phyloP scores from a whole-genome alignment of 192 early-diverging fungal genomes.

The Coemansia sp. region DNA sequence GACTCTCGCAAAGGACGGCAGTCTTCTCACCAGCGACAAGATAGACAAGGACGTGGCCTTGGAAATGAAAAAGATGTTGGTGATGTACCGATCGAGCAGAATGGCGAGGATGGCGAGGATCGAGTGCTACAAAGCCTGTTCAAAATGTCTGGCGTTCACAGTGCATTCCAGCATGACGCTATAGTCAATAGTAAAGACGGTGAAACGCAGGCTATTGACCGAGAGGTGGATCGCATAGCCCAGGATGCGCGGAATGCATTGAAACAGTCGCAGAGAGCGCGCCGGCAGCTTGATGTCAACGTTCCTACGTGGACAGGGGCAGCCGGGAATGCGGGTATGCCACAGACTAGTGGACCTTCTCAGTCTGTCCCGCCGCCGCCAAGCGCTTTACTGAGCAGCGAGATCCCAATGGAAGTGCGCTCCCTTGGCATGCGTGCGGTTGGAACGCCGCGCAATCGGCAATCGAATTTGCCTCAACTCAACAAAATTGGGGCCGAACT shows the following conservation, averaged over 20 bases:
- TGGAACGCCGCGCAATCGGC: conserved; percentile 18
- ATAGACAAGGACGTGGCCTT: not conserved
- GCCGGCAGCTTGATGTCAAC: conserved; percentile 63
- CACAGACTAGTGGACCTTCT: not conserved
- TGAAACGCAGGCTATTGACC: conserved; percentile 67
- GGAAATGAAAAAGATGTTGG: not conserved
- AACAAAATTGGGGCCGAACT: not conserved
- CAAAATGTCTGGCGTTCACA: conserved; percentile 81
- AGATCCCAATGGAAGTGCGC: conserved; percentile 9
- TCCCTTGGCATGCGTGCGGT: conserved; percentile 19
- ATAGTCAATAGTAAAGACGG: conserved; percentile 73
- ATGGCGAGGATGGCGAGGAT: conserved; percentile 57
- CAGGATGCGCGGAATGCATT: conserved; percentile 76
- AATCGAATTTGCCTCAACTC: not conserved
- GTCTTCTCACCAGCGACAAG: not conserved
- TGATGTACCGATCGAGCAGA: not conserved
- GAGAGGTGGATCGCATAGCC: conserved; percentile 81
- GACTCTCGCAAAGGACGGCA: not conserved
- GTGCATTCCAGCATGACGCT: conserved; percentile 88
- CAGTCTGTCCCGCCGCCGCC: conserved; percentile 44
- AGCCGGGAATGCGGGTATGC: conserved; percentile 60
- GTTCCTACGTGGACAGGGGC: conserved; percentile 92
- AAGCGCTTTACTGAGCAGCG: conserved; percentile 21
- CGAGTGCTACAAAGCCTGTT: conserved; percentile 81
- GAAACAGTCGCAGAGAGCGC: conserved; percentile 66